These are phyloP conservation scores for Exophiala mesophila DNA, from an alignment of 2,329 filamentous ascomycete genomes.

Conservation along the genomic window DNA sequence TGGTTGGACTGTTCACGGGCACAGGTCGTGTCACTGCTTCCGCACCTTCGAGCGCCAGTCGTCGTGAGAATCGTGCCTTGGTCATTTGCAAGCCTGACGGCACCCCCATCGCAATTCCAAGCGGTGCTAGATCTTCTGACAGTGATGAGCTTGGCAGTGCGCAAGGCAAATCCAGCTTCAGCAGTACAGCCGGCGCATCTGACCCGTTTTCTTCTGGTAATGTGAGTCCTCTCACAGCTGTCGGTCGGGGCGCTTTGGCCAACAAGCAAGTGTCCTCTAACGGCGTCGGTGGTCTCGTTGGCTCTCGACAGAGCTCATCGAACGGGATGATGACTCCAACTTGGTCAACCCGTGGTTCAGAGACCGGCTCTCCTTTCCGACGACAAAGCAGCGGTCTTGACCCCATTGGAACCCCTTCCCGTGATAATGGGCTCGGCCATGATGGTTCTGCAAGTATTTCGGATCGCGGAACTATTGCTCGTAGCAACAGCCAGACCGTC, in stretches of 20 bases:
- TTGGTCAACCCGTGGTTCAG: conserved; percentile 8
- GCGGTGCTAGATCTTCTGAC: background rate
- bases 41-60: background rate
- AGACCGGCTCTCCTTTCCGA: background rate
- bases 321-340: conserved; percentile 6
- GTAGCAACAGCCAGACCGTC: too few relatives aligned
- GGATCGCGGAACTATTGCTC: too few relatives aligned
- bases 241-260: background rate
- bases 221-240: background rate
- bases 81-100: conserved; percentile 8
- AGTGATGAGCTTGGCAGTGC: background rate
- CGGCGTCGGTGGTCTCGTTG: background rate
- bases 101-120: background rate
- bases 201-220: background rate
- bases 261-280: background rate
- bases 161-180: background rate
- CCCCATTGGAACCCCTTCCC: too few relatives aligned
- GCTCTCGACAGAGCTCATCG: background rate
- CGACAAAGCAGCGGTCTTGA: too few relatives aligned
- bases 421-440: too few relatives aligned
- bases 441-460: too few relatives aligned
- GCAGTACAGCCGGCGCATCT: background rate
- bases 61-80: conserved; percentile 10
- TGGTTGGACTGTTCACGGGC: background rate
- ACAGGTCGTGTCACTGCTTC: background rate